phyloP scores from a whole-genome alignment of 768 basidiomycete genomes.

The Serendipita vermifera region DNA sequence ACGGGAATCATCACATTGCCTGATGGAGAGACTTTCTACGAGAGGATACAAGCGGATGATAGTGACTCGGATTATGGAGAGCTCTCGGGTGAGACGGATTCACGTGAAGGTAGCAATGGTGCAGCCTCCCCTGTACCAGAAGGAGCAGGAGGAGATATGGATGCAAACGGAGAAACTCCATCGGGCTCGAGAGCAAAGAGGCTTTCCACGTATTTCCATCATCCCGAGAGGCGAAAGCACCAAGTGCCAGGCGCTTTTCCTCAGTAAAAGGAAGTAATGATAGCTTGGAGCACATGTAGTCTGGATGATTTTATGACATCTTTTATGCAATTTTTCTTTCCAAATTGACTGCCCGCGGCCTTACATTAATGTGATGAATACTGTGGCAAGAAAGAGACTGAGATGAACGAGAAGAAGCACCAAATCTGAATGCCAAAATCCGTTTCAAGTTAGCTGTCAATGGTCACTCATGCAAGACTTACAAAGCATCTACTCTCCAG shows the following conservation, averaged over 20 bases:
- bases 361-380: too few species aligned
- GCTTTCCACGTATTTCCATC: constrained; percentile 75
- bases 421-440: too few species aligned
- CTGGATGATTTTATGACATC: too few species aligned
- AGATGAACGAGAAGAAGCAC: too few species aligned
- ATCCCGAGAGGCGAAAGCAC: constrained; percentile 44
- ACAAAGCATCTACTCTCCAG: too few species aligned
- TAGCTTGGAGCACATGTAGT: too few species aligned
- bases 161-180: constrained; percentile 16
- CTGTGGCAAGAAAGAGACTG: too few species aligned
- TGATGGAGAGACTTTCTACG: constrained; percentile 33
- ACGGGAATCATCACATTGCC: constrained; percentile 84
- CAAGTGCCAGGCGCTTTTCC: constrained; percentile 17
- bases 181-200: constrained; percentile 38
- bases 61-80: constrained; percentile 35
- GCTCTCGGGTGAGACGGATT: constrained; percentile 17
- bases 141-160: background rate
- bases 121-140: background rate
- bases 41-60: constrained; percentile 19
- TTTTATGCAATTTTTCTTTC: too few species aligned
- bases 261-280: too few species aligned
- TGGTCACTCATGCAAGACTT: too few species aligned
- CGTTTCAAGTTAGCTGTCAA: too few species aligned
- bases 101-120: constrained; percentile 4
- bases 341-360: too few species aligned